Base-by-base conservation (phyloP, 2,329 filamentous ascomycete species). In the Coniochaeta ligniaria region DNA sequence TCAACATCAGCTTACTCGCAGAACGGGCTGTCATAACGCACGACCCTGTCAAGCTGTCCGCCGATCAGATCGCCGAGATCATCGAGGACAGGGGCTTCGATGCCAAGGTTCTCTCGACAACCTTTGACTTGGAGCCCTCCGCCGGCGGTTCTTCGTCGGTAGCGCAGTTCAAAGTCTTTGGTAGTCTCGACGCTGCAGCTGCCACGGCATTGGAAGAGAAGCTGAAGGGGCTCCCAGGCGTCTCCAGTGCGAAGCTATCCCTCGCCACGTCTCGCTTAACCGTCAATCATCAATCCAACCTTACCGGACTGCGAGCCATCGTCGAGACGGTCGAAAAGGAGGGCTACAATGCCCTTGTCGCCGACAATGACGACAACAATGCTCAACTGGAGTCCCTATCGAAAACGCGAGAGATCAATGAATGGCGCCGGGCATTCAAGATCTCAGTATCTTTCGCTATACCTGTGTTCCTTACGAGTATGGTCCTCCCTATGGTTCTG, bases 311-410 rank as follows among this genome's bases (percentile, higher is more conserved):
- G 24, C 87, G 95, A 50, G 85, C 84, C 4, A 83, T 98, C 36
- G 94, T 97, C 8, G 91, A 93, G 68, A 77, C 84, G 0, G 85
- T 97, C 50, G 94, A 99, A 74, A 80, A 81, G n/a, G 80, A 85
- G 22, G 93, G 94, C 1, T 91, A 90, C 73, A 96, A 97, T 71
- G 95, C 94, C 1, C 79, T 99, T 2, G 84, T 98, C 12, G 88
- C 93, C 0, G 94, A 98, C 66, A 89, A 87, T 59, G 92, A 98
- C 68, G 95, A 99, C 75, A 98, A 96, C 73, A 96, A 96, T 70
- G 94, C 95, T 1, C 95, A 99, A 72, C 83, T 99, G 2, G 92
- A 98, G 73, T 98, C 95, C 1, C 82, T 99, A 2, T 90, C 95
- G 9, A 99, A 99, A 76, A 98, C 95, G 0, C 91, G 91, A 67